Base-by-base conservation (phyloP, 140 eudicot genomes). In the Cichorium intybus region DNA sequence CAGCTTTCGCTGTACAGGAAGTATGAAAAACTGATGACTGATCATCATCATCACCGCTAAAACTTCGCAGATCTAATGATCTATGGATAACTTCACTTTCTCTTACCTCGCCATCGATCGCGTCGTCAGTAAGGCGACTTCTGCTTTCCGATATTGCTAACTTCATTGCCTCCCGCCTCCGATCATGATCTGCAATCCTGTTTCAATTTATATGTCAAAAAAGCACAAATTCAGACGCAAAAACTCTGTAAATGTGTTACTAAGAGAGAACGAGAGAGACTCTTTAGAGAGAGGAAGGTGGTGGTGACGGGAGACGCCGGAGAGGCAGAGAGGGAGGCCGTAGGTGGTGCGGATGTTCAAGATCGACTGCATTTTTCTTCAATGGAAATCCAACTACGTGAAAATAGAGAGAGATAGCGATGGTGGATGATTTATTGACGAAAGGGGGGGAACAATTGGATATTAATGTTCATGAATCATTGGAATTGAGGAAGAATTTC, bases 101-200 rank as follows among this genome's bases (percentile, higher is more conserved):
- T 1, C 53, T 59, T 49, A 46, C 59, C 63, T 74, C 72, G 14
- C 70, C 71, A 56, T 73, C 62, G 61, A 47, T 72, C 12, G 3
- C 68, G 29, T 24, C 56, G 6, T 21, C 74, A 20, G n/a, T 48
- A 20, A 17, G 3, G 6, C 20, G 7, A 33, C n/a, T 56, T 24
- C 60, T 27, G 71, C 16, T 52, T 54, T 35, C 56, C 24, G 41
- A 15, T 56, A 29, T 60, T 1, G 49, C 46, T 68, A 43, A 23
- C 60, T 71, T 82, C 71, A 82, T 70, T 41, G 68, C 81, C 68
- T 80, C 80, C 31, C 79, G 80, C 61, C 83, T 69, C n/a, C 74
- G 76, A 56, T 83, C 86, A 66, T 83, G 89, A 83, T 83, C 89
- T n/a, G 81, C 85, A 35, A 76, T 79, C 80, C 89, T 79, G 75